Base-by-base conservation (phyloP, 2,329 filamentous ascomycete genomes). In the Colletotrichum kahawae region DNA sequence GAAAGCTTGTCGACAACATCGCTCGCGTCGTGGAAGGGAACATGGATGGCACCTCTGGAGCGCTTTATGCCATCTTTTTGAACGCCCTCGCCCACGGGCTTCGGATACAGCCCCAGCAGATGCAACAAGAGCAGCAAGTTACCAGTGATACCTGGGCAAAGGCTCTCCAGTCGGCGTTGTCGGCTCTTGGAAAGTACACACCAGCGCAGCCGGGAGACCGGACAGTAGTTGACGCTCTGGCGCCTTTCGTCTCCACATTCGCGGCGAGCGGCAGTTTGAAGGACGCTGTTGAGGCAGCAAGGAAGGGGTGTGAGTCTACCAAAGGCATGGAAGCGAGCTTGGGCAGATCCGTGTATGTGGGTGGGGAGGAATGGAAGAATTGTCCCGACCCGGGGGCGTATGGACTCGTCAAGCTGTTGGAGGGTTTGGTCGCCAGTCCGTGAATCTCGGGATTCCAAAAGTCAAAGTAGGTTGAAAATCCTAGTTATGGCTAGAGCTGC, bases 11-110 rank as follows among this genome's bases (percentile, higher is more conserved):
- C 5, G 54, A 57, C 54, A 57, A 57, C 54, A 57, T 57, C 27
- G 91, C 91, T 70, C 87, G 88, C 31, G 88, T 92, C 4, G 91
- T 94, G 13, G 93, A 95, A 81, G 89, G 88, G 51, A 90, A 86
- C 68, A 95, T 95, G 93, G 93, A 94, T 80, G 93, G 93, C 64
- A 95, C 93, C 3, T 93, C 92, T 1, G 93, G 93, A 16, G 93
- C 93, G 18, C 89, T 95, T 68, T 95, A 94, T 82, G 92, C 93
- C 65, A 95, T 95, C 78, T 95, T 94, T 85, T 84, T 95, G 60
- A 95, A 94, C 79, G 91, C 93, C 0, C 87, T 95, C 3, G 90
- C 91, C 10, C 89, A 71, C 2, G 69, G 54, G 76, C 95, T 57
- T 16, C 29, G 14, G 18, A 2, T 2, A 6, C 7, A 57, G 27